A percentile compares a stretch with the other conserved stretches of the same genome.
These are phyloP conservation scores for Amaranthus tricolor DNA, from an alignment of 179 eudicot genomes.

Conservation along the genomic window DNA sequence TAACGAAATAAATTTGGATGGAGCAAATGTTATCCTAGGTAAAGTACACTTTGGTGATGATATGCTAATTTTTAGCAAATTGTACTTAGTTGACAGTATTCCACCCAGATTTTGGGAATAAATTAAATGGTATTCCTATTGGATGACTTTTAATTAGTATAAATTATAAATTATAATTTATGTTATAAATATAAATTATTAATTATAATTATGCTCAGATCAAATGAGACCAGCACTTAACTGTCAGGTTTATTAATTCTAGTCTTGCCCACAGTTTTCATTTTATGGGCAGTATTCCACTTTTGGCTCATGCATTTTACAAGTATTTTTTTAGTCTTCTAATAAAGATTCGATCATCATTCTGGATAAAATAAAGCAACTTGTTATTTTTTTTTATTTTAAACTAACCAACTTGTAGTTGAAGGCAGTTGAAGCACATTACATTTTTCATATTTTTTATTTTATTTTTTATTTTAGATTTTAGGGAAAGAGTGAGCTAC, in stretches of 20 bases:
- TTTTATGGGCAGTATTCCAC: slow-evolving; percentile 23
- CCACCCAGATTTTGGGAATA: slow-evolving; percentile 24
- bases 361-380: background rate
- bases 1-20: background rate
- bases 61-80: slow-evolving; percentile 26
- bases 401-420: too few relatives aligned
- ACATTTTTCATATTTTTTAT: too few relatives aligned
- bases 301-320: slow-evolving; percentile 5
- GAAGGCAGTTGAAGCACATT: too few relatives aligned
- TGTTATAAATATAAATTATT: too few relatives aligned
- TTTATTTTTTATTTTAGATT: too few relatives aligned
- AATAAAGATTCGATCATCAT: slow-evolving; percentile 1
- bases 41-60: slow-evolving; percentile 32
- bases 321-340: slow-evolving; percentile 7
- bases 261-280: slow-evolving; percentile 23
- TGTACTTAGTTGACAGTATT: slow-evolving; percentile 31
- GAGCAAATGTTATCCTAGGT: slow-evolving; percentile 37
- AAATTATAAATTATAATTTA: too few relatives aligned
- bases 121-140: slow-evolving; percentile 8
- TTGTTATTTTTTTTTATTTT: background rate
- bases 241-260: slow-evolving; percentile 14
- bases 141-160: background rate
- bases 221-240: slow-evolving; percentile 20
- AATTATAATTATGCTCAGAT: slow-evolving; percentile 23
- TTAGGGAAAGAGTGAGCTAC: too few relatives aligned